Base-by-base conservation (phyloP, 1,284 basidiomycete genomes). In the Ceratobasidium sp. region DNA sequence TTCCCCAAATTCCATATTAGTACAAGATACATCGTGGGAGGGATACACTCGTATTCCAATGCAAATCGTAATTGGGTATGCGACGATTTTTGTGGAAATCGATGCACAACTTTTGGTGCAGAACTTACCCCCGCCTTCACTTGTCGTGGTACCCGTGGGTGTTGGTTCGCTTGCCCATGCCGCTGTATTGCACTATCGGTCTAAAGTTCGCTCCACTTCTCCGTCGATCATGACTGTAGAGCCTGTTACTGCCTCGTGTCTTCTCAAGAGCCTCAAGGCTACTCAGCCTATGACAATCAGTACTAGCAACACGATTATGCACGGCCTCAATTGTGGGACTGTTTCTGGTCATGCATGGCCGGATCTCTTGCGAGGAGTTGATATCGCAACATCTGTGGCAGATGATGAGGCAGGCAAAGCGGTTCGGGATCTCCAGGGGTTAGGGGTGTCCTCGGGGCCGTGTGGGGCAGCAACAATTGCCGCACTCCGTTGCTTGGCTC, bases 251-350 rank as follows among this genome's bases (percentile, higher is more conserved):
- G 73, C 71, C 12, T 62, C 71, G 10, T 74, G 73, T 39, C 53
- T 74, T 5, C 32, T 52, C 8, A n/a, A 32, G 2, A 72, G 71
- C 61, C 64, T 74, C 12, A 23, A 18, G 10, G 65, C 70, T 1
- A 73, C 71, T 10, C 34, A 62, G 36, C 21, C 59, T 12, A 58
- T n/a, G 21, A 58, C 73, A 2, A 52, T 74, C 26, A 10, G 50
- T 5, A 73, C 62, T 16, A 46, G 43, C 1, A 16, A 69, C 26
- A 74, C 74, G 16, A 73, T 73, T 46, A 75, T 75, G 74, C 28
- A 55, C n/a, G 74, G 74, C 3, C 60, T 75, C 1, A 71, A 73
- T 28, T 75, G 74, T 32, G 73, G 71, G n/a, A 75, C 73, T 16
- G 55, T 64, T n/a, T 75, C 74, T 1, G 14, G 34, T 26, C 57